Evolutionary conservation across 805 yeast genomes (phyloP).

Genomic region (Kazachstania viticola): DNA sequence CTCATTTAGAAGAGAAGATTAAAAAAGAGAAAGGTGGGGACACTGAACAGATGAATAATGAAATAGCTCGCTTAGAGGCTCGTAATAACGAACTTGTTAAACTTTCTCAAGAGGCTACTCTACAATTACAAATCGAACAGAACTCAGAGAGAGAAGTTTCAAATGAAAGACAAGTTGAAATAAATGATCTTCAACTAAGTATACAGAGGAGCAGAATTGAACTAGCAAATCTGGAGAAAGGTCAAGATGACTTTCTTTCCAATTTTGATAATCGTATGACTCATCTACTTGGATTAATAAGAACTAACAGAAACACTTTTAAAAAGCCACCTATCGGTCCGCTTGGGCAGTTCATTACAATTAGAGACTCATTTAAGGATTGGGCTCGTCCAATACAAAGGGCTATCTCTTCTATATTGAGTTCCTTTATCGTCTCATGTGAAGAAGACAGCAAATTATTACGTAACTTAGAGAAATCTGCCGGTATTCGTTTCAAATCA

Average conservation of each 20-base stretch:
- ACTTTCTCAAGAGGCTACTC: slow-evolving; percentile 2
- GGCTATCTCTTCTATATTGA: slow-evolving; percentile 37
- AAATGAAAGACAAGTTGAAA: slow-evolving; percentile 7
- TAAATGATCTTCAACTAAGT: slow-evolving; percentile 5
- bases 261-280: slow-evolving; percentile 42
- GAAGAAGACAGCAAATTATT: slow-evolving; percentile 44
- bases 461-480: slow-evolving; percentile 24
- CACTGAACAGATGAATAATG: slow-evolving; percentile 17
- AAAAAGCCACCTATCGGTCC: slow-evolving; percentile 66
- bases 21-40: slow-evolving; percentile 23
- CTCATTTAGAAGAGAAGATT: slow-evolving; percentile 17
- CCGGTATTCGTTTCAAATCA: slow-evolving; percentile 30
- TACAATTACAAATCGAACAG: slow-evolving; percentile 9
- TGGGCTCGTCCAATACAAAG: slow-evolving; percentile 59
- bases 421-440: slow-evolving; percentile 57
- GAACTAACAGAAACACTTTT: slow-evolving; percentile 28
- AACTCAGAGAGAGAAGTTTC: slow-evolving; percentile 8
- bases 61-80: slow-evolving; percentile 6
- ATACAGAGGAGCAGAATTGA: slow-evolving; percentile 14
- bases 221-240: slow-evolving; percentile 19
- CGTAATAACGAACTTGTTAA: slow-evolving; percentile 7
- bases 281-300: slow-evolving; percentile 32
- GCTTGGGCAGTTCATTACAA: slow-evolving; percentile 46
- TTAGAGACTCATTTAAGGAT: slow-evolving; percentile 39
- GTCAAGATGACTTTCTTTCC: slow-evolving; percentile 24